Evolutionary conservation across 2,329 filamentous ascomycete species (phyloP), one percentile per base, ranked within the genome.

Genomic region (Annulohypoxylon truncatum): DNA sequence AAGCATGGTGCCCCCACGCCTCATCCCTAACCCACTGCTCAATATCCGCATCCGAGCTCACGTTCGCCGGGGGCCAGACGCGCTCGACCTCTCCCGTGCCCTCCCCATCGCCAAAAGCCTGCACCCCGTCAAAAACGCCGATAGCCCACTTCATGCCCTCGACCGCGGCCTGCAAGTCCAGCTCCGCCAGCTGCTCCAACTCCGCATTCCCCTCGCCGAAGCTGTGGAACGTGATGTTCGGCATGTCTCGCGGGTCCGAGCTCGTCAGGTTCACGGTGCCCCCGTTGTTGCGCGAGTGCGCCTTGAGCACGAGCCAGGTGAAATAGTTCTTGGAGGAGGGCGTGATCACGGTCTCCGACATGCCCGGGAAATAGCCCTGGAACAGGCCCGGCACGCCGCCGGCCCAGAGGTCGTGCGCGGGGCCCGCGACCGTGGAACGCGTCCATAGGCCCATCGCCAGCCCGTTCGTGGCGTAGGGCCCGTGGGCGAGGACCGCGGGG

Each of bases 181-280:
- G 79, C 0, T 77, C 77, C 2, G 53, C 58, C 6, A 63, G 54
- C 4, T 9, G 50, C 26, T 28, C 9, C 2, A 20, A 28, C 8
- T 8, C 28, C 15, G 33, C 44, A 6, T 81, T 78, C 5, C 85
- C 84, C 20, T 82, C 80, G 18, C 74, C 78, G 18, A 87, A 89
- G 76, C 84, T 90, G 76, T 88, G 86, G 79, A 89, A 91, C 52
- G 81, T 80, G 69, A 92, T 90, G 4, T 84, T 76, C 0, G 91
- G 90, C 2, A 82, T 79, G 57, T 92, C 89, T 0, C 86, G 84
- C 0, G 90, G 90, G 73, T 92, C 85, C 0, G 84, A 78, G 0
- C 87, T 89, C 13, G 80, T 81, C 4, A 93, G 84, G 2, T 77
- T 83, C 3, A 93, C 89, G 1, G 83, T 85, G 7, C 91, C 91